Base-by-base conservation (phyloP, 225 moss, liverwort and hornwort species). In the Straminergon stramineum region DNA sequence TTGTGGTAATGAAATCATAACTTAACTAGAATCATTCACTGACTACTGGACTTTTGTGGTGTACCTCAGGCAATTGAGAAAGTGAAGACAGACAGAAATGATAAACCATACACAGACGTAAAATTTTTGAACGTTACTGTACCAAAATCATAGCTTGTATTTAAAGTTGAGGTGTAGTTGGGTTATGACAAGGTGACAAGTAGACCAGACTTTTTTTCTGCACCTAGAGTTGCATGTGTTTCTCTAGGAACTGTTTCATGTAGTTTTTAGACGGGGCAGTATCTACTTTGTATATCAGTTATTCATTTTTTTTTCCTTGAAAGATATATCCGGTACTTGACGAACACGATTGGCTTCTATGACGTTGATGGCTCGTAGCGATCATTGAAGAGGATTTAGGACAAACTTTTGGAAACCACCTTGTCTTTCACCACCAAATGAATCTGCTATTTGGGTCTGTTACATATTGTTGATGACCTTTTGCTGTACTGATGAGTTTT, bases 81-180 rank as follows among this genome's bases (percentile, higher is more conserved):
- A 93, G 93, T 96, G 81, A 99, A 99, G 88, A 93, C 92, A 8
- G 99, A 99, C 88, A 97, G 95, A 88, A 99, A 97, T 86, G 97
- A 97, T 55, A 97, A 95, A 80, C 99, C 99, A 34, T 99, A 95
- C 48, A 97, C 95, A 74, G 99, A 99, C 79, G 95, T 99, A 21
- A 99, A 99, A 88, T 97, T 99, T 79, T 88, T 99, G 84, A 99
- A 93, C 89, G 95, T 99, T 28, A 97, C 97, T 91, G 97, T 99
- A 87, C 97, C 99, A 39, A 99, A 97, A 91, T 90, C 92, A 63
- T 95, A 95, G 89, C 68, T 69, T 55, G 66, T 60, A 87, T 48
- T 75, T 65, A 32, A 74, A 61, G 67, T 66, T 53, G 51, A 88
- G 74, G 53, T 56, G 77, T 80, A 66, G 86, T 62, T 65, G 88